These are phyloP conservation scores for Plasmodium sp. DNA, from an alignment of 169 alveolate genomes.

Conservation along the genomic window DNA sequence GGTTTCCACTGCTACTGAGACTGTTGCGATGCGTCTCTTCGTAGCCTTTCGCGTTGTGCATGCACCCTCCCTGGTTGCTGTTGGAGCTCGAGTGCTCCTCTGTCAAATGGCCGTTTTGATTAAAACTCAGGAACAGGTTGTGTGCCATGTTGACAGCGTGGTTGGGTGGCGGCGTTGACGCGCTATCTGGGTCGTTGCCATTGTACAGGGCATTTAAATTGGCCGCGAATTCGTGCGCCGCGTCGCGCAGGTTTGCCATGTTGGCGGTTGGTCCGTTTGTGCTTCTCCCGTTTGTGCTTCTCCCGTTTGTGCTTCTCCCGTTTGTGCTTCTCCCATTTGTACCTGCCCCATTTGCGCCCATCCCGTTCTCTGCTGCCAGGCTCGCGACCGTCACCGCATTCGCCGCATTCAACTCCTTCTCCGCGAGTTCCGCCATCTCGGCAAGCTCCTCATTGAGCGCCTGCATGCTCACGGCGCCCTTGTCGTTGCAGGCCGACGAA, in stretches of 20 bases:
- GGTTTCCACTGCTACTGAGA: background rate
- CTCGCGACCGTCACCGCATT: background rate
- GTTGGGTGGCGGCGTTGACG: background rate
- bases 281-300: too few relatives aligned
- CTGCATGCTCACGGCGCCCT: background rate
- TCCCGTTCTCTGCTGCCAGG: background rate
- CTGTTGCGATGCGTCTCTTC: background rate
- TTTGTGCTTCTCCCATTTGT: too few relatives aligned
- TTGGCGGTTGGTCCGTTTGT: background rate
- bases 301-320: too few relatives aligned
- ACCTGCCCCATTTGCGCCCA: too few relatives aligned
- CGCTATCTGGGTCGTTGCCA: background rate
- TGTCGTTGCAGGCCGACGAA: background rate
- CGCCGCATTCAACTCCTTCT: background rate
- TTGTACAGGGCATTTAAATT: slow-evolving; percentile 12
- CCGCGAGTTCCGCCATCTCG: background rate
- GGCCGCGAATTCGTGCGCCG: background rate
- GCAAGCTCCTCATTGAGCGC: background rate
- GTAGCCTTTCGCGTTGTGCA: background rate
- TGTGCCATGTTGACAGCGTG: background rate
- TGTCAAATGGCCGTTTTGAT: background rate
- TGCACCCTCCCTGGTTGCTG: background rate
- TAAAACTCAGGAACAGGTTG: slow-evolving; percentile 9
- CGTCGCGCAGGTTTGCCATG: background rate
- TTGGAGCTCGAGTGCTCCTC: slow-evolving; percentile 1